These are phyloP conservation scores for Capsicum rhomboideum DNA, from an alignment of 257 asterid genomes.

Conservation along the genomic window DNA sequence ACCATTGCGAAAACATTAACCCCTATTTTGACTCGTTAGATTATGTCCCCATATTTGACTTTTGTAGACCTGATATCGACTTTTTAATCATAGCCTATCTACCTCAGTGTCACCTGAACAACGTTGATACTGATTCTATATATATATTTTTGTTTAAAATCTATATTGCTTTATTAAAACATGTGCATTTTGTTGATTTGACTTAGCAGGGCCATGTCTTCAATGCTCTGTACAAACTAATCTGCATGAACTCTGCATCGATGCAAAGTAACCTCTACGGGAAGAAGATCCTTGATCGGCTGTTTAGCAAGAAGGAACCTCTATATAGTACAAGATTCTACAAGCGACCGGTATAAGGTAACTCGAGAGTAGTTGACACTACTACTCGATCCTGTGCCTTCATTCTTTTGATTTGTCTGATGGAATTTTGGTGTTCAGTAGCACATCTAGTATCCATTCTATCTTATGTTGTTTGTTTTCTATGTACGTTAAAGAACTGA, in stretches of 20 bases:
- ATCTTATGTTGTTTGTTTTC: neutral
- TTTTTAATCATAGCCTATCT: neutral
- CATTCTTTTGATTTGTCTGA: neutral
- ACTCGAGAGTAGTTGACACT: neutral
- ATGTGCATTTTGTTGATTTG: neutral
- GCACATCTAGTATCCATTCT: neutral
- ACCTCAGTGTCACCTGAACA: neutral
- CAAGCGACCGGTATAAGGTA: neutral
- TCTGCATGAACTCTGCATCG: slow-evolving; percentile 23
- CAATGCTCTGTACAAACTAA: slow-evolving; percentile 17
- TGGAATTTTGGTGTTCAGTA: neutral
- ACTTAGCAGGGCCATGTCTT: slow-evolving; percentile 31
- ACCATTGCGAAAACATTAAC: neutral
- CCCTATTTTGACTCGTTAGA: neutral
- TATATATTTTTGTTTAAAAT: neutral
- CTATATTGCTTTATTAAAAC: neutral
- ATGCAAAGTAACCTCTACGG: slow-evolving; percentile 62
- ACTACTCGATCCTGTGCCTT: neutral
- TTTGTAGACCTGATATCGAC: neutral
- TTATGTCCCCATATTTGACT: neutral
- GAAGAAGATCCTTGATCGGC: slow-evolving; percentile 50
- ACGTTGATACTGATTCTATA: neutral
- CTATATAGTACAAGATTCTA: neutral
- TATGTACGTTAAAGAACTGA: neutral
- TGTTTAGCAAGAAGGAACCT: slow-evolving; percentile 18